Percentiles rank a stretch among this genome's conserved stretches.
Conservation (phyloP, 257 asterid genomes). For the Leonotis leonurus region DNA sequence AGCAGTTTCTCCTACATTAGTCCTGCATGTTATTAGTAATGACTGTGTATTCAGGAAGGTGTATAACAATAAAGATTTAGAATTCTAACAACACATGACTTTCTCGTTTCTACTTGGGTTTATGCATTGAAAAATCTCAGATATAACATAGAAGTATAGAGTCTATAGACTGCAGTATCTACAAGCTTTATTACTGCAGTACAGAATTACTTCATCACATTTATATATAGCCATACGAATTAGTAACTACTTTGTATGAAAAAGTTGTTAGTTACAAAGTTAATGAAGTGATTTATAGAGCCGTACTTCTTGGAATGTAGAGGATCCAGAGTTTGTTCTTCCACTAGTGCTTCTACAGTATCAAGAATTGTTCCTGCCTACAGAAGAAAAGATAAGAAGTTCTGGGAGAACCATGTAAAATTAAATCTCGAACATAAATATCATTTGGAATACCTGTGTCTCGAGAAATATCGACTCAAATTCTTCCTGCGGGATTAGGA, state of each 20-base stretch:
- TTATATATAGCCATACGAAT: not conserved
- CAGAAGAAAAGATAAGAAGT: not conserved
- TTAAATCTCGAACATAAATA: constrained; percentile 2
- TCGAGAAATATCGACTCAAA: constrained; percentile 43
- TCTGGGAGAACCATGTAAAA: not conserved
- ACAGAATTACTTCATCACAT: not conserved
- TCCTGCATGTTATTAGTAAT: constrained; percentile 41
- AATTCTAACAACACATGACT: constrained; percentile 2
- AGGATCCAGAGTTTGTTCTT: constrained; percentile 63
- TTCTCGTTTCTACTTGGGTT: constrained; percentile 6
- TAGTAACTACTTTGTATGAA: not conserved
- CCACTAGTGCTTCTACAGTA: constrained; percentile 69
- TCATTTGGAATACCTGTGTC: constrained; percentile 43
- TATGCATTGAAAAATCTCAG: not conserved
- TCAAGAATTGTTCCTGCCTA: constrained; percentile 61
- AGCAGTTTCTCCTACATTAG: constrained; percentile 43
- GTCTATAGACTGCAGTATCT: not conserved
- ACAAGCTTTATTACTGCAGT: not conserved
- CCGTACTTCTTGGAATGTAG: constrained; percentile 43
- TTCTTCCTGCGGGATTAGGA: constrained; percentile 46
- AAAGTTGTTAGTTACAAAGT: constrained; percentile 1
- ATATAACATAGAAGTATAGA: too few relatives aligned
- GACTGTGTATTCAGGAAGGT: constrained; percentile 9
- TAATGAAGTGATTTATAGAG: not conserved
- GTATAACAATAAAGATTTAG: not conserved